Evolutionary conservation across 148 eudicot species (phyloP).

Genomic region (Linanthus parryae): DNA sequence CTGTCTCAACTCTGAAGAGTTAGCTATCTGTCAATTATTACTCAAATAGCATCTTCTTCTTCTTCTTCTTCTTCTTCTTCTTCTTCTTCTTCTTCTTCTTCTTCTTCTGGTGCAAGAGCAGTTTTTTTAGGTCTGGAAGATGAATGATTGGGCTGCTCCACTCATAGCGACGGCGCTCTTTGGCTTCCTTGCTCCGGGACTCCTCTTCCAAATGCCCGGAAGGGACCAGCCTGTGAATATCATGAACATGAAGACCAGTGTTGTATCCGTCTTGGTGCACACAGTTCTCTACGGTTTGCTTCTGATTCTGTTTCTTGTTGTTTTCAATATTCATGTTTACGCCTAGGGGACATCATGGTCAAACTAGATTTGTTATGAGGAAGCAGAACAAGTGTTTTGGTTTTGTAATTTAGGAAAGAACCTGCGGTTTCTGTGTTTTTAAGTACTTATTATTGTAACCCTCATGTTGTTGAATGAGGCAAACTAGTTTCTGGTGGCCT

Average conservation of each 20-base stretch:
- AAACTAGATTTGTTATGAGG: neutral
- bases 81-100: too few species aligned
- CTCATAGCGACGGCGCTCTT: conserved; percentile 75
- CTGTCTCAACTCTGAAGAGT: too few species aligned
- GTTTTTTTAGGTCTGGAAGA: conserved; percentile 9
- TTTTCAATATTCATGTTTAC: conserved; percentile 62
- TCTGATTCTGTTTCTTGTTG: conserved; percentile 61
- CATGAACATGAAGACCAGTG: conserved; percentile 76
- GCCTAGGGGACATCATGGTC: conserved; percentile 20
- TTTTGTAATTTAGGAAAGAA: too few species aligned
- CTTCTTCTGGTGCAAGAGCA: neutral
- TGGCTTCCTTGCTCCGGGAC: conserved; percentile 65
- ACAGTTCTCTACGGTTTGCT: conserved; percentile 61
- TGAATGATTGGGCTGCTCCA: conserved; percentile 75
- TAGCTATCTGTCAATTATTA: too few species aligned
- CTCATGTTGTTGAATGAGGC: too few species aligned
- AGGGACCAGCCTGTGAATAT: conserved; percentile 46
- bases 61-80: neutral
- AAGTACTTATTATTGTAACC: too few species aligned
- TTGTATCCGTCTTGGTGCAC: conserved; percentile 52
- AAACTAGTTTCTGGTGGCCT: too few species aligned
- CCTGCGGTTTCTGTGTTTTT: too few species aligned
- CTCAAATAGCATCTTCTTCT: neutral
- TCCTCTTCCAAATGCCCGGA: conserved; percentile 72
- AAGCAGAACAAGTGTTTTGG: too few species aligned